These are phyloP conservation scores for Heterobasidion irregulare DNA, from an alignment of 1,284 basidiomycete species.

Conservation along the genomic window DNA sequence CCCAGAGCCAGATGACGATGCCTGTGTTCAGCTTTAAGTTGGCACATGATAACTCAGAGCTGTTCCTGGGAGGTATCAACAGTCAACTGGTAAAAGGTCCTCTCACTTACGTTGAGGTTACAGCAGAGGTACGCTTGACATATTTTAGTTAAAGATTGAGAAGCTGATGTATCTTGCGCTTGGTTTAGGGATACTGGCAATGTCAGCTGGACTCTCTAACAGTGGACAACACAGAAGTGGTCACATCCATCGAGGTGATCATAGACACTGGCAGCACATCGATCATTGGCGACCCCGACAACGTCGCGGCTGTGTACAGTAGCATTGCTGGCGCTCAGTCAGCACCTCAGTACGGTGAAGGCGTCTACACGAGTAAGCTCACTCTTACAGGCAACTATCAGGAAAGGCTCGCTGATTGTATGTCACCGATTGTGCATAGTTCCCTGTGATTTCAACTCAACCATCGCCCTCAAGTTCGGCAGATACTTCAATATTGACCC, in stretches of 20 bases:
- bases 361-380: slow-evolving; percentile 6
- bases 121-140: slow-evolving; percentile 9
- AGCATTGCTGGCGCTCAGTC: slow-evolving; percentile 3
- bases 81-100: slow-evolving; percentile 9
- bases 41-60: slow-evolving; percentile 17
- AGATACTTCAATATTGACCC: slow-evolving; percentile 15
- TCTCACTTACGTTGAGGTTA: slow-evolving; percentile 16
- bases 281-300: slow-evolving; percentile 1
- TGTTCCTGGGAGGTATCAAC: slow-evolving; percentile 31
- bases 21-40: slow-evolving; percentile 38
- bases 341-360: background rate
- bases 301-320: background rate
- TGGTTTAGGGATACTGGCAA: slow-evolving; percentile 18
- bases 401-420: no score
- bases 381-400: background rate
- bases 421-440: slow-evolving; percentile 4
- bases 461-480: slow-evolving; percentile 14
- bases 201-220: slow-evolving; percentile 12
- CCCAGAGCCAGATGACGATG: slow-evolving; percentile 21
- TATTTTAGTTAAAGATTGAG: slow-evolving; percentile 5
- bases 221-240: slow-evolving; percentile 8
- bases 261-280: slow-evolving; percentile 5
- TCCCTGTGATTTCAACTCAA: slow-evolving; percentile 15
- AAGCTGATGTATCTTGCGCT: background rate
- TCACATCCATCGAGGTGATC: slow-evolving; percentile 3